Evolutionary conservation across 495 filamentous ascomycete species (phyloP).

Genomic region (Letharia lupina): DNA sequence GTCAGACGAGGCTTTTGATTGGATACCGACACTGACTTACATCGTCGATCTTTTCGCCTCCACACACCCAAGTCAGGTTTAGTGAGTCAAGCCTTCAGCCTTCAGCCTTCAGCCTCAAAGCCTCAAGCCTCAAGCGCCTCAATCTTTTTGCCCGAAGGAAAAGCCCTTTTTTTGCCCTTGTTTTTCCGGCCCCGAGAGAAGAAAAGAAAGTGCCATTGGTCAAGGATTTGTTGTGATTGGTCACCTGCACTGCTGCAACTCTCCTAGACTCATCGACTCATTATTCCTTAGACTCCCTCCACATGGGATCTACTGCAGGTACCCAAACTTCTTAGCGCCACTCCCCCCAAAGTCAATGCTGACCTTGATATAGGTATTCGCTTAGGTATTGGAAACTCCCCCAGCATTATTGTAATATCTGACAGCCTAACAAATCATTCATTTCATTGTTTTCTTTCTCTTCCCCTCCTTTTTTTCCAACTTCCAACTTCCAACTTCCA

Average conservation of each 20-base stretch:
- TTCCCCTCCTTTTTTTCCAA: background rate
- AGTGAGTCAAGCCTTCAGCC: background rate
- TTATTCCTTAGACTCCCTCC: background rate
- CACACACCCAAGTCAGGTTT: background rate
- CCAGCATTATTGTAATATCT: background rate
- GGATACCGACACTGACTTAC: constrained; percentile 1
- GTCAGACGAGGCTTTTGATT: background rate
- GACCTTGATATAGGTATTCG: too few relatives aligned
- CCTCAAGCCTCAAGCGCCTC: too few relatives aligned
- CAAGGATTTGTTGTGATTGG: background rate
- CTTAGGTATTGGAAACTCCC: too few relatives aligned
- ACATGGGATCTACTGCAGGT: constrained; percentile 15
- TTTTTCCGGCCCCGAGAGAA: background rate
- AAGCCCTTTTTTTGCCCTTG: background rate
- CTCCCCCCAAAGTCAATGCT: background rate
- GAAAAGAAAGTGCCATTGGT: background rate
- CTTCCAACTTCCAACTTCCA: too few relatives aligned
- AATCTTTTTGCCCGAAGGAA: too few relatives aligned
- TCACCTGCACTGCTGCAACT: background rate
- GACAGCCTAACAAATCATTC: background rate
- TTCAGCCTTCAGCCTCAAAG: background rate
- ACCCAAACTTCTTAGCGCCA: constrained; percentile 6
- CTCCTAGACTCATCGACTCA: too few relatives aligned
- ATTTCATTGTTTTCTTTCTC: background rate
- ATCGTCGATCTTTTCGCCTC: constrained; percentile 3